Evolutionary conservation across 164 flowering plant genomes (phyloP), one percentile per base, ranked within the genome.

Genomic region (Berberis thunbergii): DNA sequence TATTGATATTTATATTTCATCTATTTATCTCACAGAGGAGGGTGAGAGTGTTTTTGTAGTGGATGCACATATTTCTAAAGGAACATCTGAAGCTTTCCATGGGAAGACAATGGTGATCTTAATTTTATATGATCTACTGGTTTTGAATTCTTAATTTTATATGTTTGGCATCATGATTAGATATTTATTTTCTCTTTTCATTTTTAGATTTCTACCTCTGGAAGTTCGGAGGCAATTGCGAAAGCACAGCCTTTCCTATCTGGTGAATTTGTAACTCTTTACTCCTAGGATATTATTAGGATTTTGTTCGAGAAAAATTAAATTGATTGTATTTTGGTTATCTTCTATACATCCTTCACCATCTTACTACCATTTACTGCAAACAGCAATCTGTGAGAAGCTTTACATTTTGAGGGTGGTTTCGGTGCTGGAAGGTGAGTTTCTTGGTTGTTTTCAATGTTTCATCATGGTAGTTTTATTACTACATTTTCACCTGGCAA

Each of bases 401-500:
- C 82, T 86, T 56, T 81, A 74, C 71, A 57, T 73, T 49, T 84
- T 68, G 87, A 85, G 60, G 95, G 93, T 57, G 86, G 78, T 61
- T 59, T 79, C 69, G 96, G 91, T 56, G 85, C 88, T 77, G 96
- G 81, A 72, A 94, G 99, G 99, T 91, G 42, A 59, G 78, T 49
- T 75, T 69, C 68, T 59, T 75, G 72, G 49, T 49, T 66, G 9
- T 39, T 46, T 13, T 45, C 45, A 52, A 26, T 5, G 2, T 43
- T 3, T 49, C 1, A 3, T 45, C 4, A 41, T 52, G n/a, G 8
- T 52, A 52, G 54, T 6, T 2, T 52, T 26, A 26, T 26, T 26
- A 26, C 54, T 52, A 13, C 3, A 52, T 4, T 52, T 9, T 4
- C 2, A 7, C 10, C 2, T 11, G 9, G 9, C 50, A 48, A 11